Evolutionary conservation across 176 grass and related monocot species (phyloP), one percentile per base, ranked within the genome.

Genomic region (Cenchrus americanus): DNA sequence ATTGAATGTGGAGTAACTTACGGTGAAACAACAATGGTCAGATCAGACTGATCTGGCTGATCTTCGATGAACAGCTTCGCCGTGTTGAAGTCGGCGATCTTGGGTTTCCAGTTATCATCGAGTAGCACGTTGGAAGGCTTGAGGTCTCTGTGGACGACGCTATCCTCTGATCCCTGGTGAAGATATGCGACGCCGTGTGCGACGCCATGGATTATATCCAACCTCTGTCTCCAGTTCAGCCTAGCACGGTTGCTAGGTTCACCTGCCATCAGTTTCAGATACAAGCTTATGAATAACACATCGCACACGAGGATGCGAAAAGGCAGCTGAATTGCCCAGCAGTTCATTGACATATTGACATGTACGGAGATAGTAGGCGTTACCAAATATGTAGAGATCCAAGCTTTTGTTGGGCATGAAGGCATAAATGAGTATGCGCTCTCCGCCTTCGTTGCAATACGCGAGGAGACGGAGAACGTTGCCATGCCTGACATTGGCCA

Each of bases 351-450:
- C 3, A 37, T 37, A 8, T 8, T 44, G 6, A 9, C 43, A 44
- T 44, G 43, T 44, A 44, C 43, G 4, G 14, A 52, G 4, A 17
- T 14, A 17, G 34, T 52, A 52, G 14, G 50, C 8, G 11, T 15
- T 58, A 84, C 82, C 82, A 57, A 76, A 84, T 76, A 84, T 76
- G 62, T 84, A 41, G 61, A 24, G 0, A 15, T 75, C 50, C 71
- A 84, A 54, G 1, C 82, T 84, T 34, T 9, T 65, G 19, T 76
- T 75, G 0, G 18, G 30, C 82, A 84, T 84, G 62, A 66, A 84
- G 4, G 34, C 71, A 3, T 84, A 84, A 19, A 84, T 2, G 1
- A 77, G 62, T 21, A 76, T 75, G 2, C 71, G 32, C 82, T 84
- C 82, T 1, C 54, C 24, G 5, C 61, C 60, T 26, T 84, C 32